Evolutionary conservation across 2,329 filamentous ascomycete species (phyloP), one percentile per base, ranked within the genome.

Genomic region (Talaromyces amestolkiae): DNA sequence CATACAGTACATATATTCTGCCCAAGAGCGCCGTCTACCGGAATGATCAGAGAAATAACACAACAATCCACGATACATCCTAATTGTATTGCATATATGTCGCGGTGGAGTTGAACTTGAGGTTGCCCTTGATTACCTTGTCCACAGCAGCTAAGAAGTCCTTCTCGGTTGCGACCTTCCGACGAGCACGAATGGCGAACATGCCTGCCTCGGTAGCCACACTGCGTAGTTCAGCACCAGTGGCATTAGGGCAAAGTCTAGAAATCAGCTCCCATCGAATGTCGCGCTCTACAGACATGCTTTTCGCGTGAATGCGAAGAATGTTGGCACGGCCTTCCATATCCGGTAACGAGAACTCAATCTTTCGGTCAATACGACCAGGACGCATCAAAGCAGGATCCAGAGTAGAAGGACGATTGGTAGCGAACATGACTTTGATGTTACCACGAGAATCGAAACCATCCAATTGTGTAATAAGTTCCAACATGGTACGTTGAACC

Each of bases 21-120:
- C 72, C 70, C 70, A 70, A 68, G 68, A 73, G 45, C 70, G 70
- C 74, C 58, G 27, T 69, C 64, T 66, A 73, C 68, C 65, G 47
- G 61, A 69, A 63, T 61, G 69, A 71, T 68, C 67, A 70, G 68
- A 69, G 67, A 67, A 69, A 56, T 41, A 68, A 64, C 64, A 70
- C 65, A 64, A 49, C 61, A 49, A 63, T 60, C 11, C 43, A 61
- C 19, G 24, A 19, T 13, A 66, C 65, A 67, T 59, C 27, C 60
- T 96, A 98, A 81, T 99, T 99, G 86, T 99, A 99, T 83, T 98
- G 95, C 87, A 95, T 95, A 83, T 99, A 99, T 69, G 91, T 93
- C 59, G 95, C 94, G 66, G 95, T 99, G 66, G 91, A 96, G 87
- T 97, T 98, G 86, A 99, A 99, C 87, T 99, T 99, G 78, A 97